Evolutionary conservation across 192 early-diverging fungal species (phyloP), one percentile per base, ranked within the genome.

Genomic region (Coemansia sp.): DNA sequence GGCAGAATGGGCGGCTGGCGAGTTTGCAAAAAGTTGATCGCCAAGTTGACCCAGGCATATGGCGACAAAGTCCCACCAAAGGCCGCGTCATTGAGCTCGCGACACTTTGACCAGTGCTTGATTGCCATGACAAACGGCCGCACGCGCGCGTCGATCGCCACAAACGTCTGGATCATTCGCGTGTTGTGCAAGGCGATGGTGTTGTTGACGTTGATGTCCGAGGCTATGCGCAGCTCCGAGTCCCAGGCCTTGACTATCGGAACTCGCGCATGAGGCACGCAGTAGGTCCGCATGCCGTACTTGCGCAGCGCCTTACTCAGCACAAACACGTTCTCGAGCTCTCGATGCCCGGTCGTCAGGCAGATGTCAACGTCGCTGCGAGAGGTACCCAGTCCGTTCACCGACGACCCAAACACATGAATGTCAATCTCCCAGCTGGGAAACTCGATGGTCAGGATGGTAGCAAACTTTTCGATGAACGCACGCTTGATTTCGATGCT

Each of bases 191-290:
- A 76, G 12, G 95, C 94, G 44, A 95, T 68, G 2, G 92, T 88
- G 76, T 94, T 97, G 82, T 97, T 97, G 59, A 98, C 89, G 80
- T 96, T 96, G 68, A 95, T 90, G 71, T 98, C 96, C 63, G 94
- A 95, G 2, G 93, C 87, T 10, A 95, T 86, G 75, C 89, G 90
- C 87, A 87, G 85, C 83, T 94, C 90, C 24, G 90, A 91, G 71
- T 98, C 96, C 85, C 89, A 91, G 38, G 94, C 84, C 68, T 94
- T 92, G 67, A 97, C 95, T 34, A 98, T 95, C 0, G 94, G 95
- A 5, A 98, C 96, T 50, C 92, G 93, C 12, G 96, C 96, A 9
- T 87, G 86, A 12, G 89, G 87, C 8, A 98, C 89, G 35, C 90
- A 93, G 38, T 86, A 86, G 37, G 87, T 86, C 53, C 87, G 82